A percentile compares a stretch with the other conserved stretches of the same genome.
These are phyloP conservation scores for Cryphonectria radicalis DNA, from an alignment of 2,329 filamentous ascomycete species.

Conservation along the genomic window DNA sequence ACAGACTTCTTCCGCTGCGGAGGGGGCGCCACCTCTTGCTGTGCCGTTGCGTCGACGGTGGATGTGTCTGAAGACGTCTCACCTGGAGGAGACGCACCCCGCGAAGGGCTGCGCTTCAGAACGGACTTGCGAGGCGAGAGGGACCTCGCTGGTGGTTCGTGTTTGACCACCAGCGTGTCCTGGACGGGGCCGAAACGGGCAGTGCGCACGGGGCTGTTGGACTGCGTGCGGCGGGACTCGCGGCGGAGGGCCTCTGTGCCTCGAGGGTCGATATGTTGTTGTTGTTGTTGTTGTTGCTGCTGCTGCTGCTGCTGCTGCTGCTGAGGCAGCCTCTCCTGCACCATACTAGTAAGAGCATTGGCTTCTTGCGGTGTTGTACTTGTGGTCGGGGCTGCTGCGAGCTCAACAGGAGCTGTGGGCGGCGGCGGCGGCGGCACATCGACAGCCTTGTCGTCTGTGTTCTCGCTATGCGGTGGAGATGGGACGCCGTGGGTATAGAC, in stretches of 20 bases:
- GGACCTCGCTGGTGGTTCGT: constrained; percentile 72
- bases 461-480: constrained; percentile 28
- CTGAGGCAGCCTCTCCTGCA: constrained; percentile 17
- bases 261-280: constrained; percentile 22
- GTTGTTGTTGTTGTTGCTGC: background rate
- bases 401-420: constrained; percentile 19
- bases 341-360: constrained; percentile 6
- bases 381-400: constrained; percentile 20
- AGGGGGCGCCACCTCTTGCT: constrained; percentile 39
- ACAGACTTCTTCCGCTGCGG: constrained; percentile 64
- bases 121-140: constrained; percentile 79
- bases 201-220: constrained; percentile 67
- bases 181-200: constrained; percentile 68
- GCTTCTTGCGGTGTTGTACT: constrained; percentile 19
- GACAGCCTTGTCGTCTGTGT: constrained; percentile 15
- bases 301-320: constrained; percentile 1
- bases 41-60: constrained; percentile 35
- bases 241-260: constrained; percentile 30
- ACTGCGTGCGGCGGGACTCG: constrained; percentile 47
- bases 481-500: constrained; percentile 32
- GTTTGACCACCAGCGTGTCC: constrained; percentile 61
- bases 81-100: constrained; percentile 56
- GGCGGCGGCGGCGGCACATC: background rate
- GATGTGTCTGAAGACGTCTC: constrained; percentile 50
- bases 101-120: constrained; percentile 65